Percentiles rank a stretch among this genome's conserved stretches.
These are phyloP conservation scores for Cladobotryum mycophilum DNA, from an alignment of 2,329 filamentous ascomycete species.

Conservation along the genomic window DNA sequence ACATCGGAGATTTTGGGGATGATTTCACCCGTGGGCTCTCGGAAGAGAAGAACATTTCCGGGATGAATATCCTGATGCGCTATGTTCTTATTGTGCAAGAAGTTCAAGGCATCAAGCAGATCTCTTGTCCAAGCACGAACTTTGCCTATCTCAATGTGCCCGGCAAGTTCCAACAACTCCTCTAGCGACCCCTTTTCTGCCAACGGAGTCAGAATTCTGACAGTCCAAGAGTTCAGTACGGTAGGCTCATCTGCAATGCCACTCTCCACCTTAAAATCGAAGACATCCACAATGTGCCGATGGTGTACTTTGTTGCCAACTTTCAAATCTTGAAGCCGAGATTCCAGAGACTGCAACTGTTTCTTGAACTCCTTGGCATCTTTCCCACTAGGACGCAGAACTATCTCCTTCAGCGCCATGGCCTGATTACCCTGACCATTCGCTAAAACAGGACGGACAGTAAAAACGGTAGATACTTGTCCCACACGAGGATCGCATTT, in stretches of 20 bases:
- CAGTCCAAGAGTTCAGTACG: conserved; percentile 52
- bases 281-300: conserved; percentile 67
- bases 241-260: conserved; percentile 35
- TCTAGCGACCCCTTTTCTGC: conserved; percentile 77
- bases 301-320: conserved; percentile 68
- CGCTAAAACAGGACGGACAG: conserved; percentile 61
- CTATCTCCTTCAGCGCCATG: conserved; percentile 69
- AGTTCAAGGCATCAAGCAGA: conserved; percentile 80
- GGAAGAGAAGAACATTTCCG: conserved; percentile 71
- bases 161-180: conserved; percentile 75
- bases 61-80: conserved; percentile 78
- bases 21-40: conserved; percentile 61
- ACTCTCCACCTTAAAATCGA: conserved; percentile 75
- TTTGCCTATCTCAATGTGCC: conserved; percentile 64
- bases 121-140: conserved; percentile 88
- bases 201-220: conserved; percentile 69
- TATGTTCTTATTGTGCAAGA: conserved; percentile 77
- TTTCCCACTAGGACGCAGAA: conserved; percentile 50
- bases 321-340: conserved; percentile 68
- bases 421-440: conserved; percentile 51
- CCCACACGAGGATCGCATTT: conserved; percentile 61
- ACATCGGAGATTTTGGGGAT: conserved; percentile 70
- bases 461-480: conserved; percentile 61
- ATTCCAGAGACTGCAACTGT: conserved; percentile 69
- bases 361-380: conserved; percentile 64